Percentiles rank a stretch among this genome's conserved stretches.
These are phyloP conservation scores for Phytopythium chamaehyphon DNA, from an alignment of 352 stramenopile genomes.

Conservation along the genomic window DNA sequence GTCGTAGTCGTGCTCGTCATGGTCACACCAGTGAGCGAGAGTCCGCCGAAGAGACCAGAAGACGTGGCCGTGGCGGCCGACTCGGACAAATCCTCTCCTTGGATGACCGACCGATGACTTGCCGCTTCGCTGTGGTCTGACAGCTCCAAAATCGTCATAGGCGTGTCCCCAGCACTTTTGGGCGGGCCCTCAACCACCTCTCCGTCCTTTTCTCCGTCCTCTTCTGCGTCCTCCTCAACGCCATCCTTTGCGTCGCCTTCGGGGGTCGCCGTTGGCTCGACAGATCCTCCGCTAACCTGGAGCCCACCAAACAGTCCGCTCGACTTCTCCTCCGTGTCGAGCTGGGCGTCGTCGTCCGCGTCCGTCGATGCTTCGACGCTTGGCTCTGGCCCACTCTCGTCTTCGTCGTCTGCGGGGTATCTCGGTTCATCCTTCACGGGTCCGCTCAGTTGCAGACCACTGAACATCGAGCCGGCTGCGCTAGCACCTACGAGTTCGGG, in stretches of 20 bases:
- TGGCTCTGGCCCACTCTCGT: not conserved
- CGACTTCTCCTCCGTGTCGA: slow-evolving; percentile 2
- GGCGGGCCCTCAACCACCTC: slow-evolving; percentile 2
- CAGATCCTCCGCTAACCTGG: not conserved
- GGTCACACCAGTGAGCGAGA: slow-evolving; percentile 4
- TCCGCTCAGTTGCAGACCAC: slow-evolving; percentile 39
- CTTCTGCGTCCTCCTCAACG: not conserved
- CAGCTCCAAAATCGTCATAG: slow-evolving; percentile 56
- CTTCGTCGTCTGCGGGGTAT: not conserved
- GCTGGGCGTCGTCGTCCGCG: not conserved
- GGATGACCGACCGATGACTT: not conserved
- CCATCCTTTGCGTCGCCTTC: not conserved
- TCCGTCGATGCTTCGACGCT: not conserved
- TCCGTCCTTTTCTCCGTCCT: not conserved
- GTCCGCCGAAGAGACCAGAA: slow-evolving; percentile 4
- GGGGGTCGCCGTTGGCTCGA: not conserved
- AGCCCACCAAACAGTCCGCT: slow-evolving; percentile 6
- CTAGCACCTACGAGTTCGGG: slow-evolving; percentile 13
- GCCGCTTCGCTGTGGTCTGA: slow-evolving; percentile 23
- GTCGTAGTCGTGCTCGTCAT: slow-evolving; percentile 10
- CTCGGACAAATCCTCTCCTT: slow-evolving; percentile 4
- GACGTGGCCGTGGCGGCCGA: slow-evolving; percentile 4
- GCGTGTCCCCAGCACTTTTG: slow-evolving; percentile 20
- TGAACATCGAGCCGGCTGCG: slow-evolving; percentile 33
- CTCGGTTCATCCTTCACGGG: slow-evolving; percentile 1